Base-by-base conservation (phyloP, 345 rosid species). In the Populus nigra region DNA sequence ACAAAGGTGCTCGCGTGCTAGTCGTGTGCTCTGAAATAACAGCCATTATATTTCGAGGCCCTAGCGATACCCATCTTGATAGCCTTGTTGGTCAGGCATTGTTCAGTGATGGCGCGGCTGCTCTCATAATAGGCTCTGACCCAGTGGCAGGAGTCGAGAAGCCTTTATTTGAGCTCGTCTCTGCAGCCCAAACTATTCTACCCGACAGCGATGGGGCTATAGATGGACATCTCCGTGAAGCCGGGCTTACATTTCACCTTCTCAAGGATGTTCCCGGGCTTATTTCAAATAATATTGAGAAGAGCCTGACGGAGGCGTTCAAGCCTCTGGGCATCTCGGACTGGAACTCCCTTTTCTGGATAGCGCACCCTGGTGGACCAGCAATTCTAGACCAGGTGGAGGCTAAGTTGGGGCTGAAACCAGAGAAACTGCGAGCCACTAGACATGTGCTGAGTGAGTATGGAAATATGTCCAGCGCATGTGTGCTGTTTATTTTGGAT, bases 391-490 rank as follows among this genome's bases (percentile, higher is more conserved):
- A 88, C 81, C 89, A 85, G 67, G 90, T 93, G 1, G 94, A 91
- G 86, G 43, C 59, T 1, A 88, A 88, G 73, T 84, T 91, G 6
- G 90, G 87, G 8, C 86, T 91, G 6, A 81, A 82, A 49, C 85
- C 69, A 3, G 90, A 89, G 62, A 91, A 91, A 74, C 88, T 91
- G 50, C 79, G 83, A 20, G 90, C 94, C 2, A 91, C 92, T 0
- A 83, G 97, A 1, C 88, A 90, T 15, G 89, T 91, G 49, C 80
- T 93, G 41, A 79, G 93, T 12, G 93, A 93, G 65, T 93, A 83
- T 39, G 97, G 97, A 4, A 92, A 92, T 85, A 88, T 92, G 97
- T 88, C 95, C 1, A 91, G 97, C 68, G 97, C 97, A 8, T 90
- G 93, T 27, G 97, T 92, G 7, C 49, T 92, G 62, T 92, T 92